A percentile compares a stretch with the other conserved stretches of the same genome.
phyloP scores from a whole-genome alignment of 2,329 filamentous ascomycete genomes.

The Aspergillus sergii region DNA sequence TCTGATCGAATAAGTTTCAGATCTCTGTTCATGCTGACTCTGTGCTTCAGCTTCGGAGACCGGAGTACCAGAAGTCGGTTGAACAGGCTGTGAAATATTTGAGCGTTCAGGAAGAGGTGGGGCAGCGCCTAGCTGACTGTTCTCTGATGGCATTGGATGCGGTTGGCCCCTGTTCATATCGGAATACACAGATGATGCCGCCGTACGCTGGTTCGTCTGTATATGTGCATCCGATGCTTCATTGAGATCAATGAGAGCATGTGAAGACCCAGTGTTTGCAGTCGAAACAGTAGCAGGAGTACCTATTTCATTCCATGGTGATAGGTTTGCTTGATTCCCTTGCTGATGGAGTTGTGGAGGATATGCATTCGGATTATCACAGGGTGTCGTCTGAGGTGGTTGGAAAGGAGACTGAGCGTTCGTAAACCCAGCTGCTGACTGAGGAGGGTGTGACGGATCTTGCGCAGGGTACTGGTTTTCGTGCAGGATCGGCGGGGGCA shows the following conservation, averaged over 20 bases:
- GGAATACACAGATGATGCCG: slow-evolving; percentile 16
- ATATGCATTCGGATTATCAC: slow-evolving; percentile 1
- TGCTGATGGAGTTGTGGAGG: slow-evolving; percentile 11
- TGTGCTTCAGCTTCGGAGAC: slow-evolving; percentile 35
- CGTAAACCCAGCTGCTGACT: slow-evolving; percentile 5
- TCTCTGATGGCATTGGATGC: neutral
- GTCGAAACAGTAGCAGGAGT: slow-evolving; percentile 27
- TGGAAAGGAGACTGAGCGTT: slow-evolving; percentile 20
- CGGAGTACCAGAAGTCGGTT: slow-evolving; percentile 12
- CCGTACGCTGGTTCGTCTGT: slow-evolving; percentile 11
- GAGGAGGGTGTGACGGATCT: slow-evolving; percentile 1
- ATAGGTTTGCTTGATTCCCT: slow-evolving; percentile 15
- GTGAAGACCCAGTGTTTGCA: slow-evolving; percentile 33
- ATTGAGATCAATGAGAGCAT: slow-evolving; percentile 36
- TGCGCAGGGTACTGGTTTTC: slow-evolving; percentile 15
- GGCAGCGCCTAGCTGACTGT: slow-evolving; percentile 3
- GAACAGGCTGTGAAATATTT: neutral
- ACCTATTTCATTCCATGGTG: slow-evolving; percentile 22
- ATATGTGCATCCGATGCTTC: slow-evolving; percentile 11
- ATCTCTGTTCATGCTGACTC: slow-evolving; percentile 50
- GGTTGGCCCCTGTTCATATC: slow-evolving; percentile 1
- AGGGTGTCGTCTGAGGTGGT: slow-evolving; percentile 7
- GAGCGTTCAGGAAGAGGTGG: slow-evolving; percentile 17
- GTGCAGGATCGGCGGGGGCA: slow-evolving; percentile 11
- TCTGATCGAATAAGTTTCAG: slow-evolving; percentile 90